Base-by-base conservation (phyloP, 139 green algal genomes). In the Picochlorum sp. region DNA sequence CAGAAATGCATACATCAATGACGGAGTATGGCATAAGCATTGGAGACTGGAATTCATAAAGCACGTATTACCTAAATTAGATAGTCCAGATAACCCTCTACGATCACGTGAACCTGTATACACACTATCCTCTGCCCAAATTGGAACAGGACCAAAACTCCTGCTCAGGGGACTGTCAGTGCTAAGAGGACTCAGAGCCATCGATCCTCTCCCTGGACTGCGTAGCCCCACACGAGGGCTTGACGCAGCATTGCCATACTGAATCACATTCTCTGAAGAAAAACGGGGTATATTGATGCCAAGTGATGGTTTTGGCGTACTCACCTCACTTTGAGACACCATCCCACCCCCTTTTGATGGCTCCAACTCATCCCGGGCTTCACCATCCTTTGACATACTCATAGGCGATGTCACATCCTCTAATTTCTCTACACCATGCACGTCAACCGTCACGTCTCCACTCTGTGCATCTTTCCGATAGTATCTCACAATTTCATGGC, bases 31-130 rank as follows among this genome's bases (percentile, higher is more conserved):
- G 13, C 74, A 65, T 32, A 98, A 81, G 84, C 92, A 97, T 83
- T 98, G 92, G 72, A 98, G 69, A 54, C 72, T 82, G 52, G 62
- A 85, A 85, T 97, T 97, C 87, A 95, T 94, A 82, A 95, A 96
- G 79, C 90, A 96, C 0, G 90, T 96, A 79, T 96, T 96, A 58
- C 89, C 90, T 61, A 94, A 74, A 72, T 96, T 95, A 46, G 56
- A 56, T 45, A 95, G 79, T 0, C 90, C 90, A 4, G 79, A 76
- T 51, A 86, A 64, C 0, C 89, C 89, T 2, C 72, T 66, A 4
- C 45, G 20, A 3, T 46, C 30, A 4, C 61, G 69, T 64, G 26
- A 54, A 46, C 46, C 80, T 65, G 16, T 6, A 4, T 49, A 15
- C 5, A 71, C 44, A 6, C 41, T 44, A 21, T 77, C 71, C 49